These are phyloP conservation scores for Termitomyces sp. DNA, from an alignment of 768 basidiomycete genomes.

Conservation along the genomic window DNA sequence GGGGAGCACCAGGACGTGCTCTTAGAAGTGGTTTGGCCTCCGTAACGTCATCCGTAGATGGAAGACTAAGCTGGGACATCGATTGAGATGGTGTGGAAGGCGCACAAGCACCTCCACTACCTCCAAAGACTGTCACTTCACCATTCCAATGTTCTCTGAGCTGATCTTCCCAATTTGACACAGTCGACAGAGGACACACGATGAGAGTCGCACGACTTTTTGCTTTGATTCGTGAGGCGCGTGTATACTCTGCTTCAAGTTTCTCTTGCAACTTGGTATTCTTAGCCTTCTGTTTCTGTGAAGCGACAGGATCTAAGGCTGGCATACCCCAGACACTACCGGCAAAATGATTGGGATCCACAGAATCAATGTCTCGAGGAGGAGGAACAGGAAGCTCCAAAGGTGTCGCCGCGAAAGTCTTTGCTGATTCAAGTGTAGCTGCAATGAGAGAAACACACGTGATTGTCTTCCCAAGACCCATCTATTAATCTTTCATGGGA, in stretches of 20 bases:
- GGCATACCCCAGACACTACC: slow-evolving; percentile 89
- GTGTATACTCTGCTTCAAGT: slow-evolving; percentile 59
- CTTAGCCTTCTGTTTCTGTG: slow-evolving; percentile 59
- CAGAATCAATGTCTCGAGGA: slow-evolving; percentile 19
- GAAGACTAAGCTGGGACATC: slow-evolving; percentile 29
- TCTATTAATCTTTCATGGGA: slow-evolving; percentile 40
- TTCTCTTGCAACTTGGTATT: slow-evolving; percentile 63
- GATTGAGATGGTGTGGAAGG: slow-evolving; percentile 29
- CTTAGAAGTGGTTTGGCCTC: slow-evolving; percentile 28
- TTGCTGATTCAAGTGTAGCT: slow-evolving; percentile 70
- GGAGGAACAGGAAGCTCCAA: slow-evolving; percentile 39
- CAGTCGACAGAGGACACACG: slow-evolving; percentile 93
- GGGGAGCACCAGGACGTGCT: slow-evolving; percentile 39
- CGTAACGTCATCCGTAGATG: slow-evolving; percentile 22
- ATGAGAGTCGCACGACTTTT: slow-evolving; percentile 92
- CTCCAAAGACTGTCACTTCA: slow-evolving; percentile 77
- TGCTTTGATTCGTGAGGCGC: slow-evolving; percentile 72
- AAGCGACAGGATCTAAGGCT: slow-evolving; percentile 23
- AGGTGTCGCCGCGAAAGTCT: slow-evolving; percentile 53
- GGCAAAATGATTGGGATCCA: slow-evolving; percentile 56
- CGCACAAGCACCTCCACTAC: slow-evolving; percentile 44
- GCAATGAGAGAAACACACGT: slow-evolving; percentile 93
- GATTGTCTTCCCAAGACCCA: slow-evolving; percentile 98
- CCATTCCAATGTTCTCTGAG: slow-evolving; percentile 97
- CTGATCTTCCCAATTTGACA: slow-evolving; percentile 98